Evolutionary conservation across 2,329 filamentous ascomycete genomes (phyloP).

Genomic region (Fusarium sp.): DNA sequence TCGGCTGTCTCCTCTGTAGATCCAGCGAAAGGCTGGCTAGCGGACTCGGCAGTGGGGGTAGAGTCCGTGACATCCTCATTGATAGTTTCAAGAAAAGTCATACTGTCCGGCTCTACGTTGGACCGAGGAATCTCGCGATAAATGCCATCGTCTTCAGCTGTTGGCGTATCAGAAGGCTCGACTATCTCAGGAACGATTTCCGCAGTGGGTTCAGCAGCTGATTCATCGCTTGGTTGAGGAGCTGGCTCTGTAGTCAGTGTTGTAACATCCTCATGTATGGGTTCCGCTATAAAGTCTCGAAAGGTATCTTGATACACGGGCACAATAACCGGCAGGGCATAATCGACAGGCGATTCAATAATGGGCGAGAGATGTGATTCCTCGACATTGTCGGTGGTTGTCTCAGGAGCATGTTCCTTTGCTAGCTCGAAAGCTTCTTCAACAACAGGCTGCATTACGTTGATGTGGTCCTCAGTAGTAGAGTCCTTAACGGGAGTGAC

Average conservation of each 20-base stretch:
- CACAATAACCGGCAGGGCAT: neutral
- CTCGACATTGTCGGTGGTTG: neutral
- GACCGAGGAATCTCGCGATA: neutral
- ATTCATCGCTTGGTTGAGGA: neutral
- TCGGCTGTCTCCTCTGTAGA: neutral
- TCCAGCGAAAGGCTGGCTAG: neutral
- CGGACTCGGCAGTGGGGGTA: neutral
- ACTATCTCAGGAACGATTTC: conserved; percentile 7
- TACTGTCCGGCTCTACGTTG: neutral
- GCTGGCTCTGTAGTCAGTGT: conserved; percentile 3
- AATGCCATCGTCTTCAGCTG: neutral
- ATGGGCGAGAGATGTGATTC: neutral
- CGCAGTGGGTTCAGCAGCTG: neutral
- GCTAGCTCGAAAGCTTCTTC: neutral
- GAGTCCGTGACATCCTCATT: conserved; percentile 1
- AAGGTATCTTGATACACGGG: neutral
- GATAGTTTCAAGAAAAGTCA: neutral
- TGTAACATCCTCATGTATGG: conserved; percentile 4
- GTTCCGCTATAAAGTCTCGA: neutral
- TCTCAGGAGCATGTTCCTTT: conserved; percentile 14
- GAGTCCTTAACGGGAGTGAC: conserved; percentile 4
- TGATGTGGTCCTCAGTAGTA: neutral
- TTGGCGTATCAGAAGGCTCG: conserved; percentile 3
- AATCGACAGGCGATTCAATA: neutral
- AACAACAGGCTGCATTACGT: neutral